These are phyloP conservation scores for Metschnikowia dekortorum DNA, from an alignment of 805 yeast species.

Conservation along the genomic window DNA sequence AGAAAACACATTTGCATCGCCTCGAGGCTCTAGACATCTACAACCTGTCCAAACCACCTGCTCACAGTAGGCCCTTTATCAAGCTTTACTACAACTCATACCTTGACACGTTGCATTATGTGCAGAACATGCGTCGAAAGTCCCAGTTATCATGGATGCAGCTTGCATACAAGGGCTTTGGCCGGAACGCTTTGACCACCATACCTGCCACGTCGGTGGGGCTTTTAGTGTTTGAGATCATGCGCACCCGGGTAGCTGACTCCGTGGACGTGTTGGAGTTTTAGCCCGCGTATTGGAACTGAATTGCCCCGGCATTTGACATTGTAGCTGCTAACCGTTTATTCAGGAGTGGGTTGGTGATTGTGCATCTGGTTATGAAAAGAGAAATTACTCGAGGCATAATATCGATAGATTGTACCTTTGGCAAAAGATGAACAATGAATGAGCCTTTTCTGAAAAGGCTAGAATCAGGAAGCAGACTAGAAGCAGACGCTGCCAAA, in stretches of 20 bases:
- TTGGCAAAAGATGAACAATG: no score
- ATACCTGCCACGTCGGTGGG: slow-evolving; percentile 91
- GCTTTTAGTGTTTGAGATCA: slow-evolving; percentile 74
- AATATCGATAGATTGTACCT: no score
- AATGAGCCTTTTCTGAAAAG: no score
- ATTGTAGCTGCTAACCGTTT: no score
- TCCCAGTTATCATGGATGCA: slow-evolving; percentile 56
- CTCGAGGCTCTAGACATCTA: slow-evolving; percentile 74
- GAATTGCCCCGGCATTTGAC: no score
- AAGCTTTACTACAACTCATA: slow-evolving; percentile 70
- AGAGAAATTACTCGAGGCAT: no score
- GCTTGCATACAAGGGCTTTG: slow-evolving; percentile 77
- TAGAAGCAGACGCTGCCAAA: no score
- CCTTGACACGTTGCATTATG: slow-evolving; percentile 53
- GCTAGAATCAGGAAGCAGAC: no score
- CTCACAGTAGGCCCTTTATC: slow-evolving; percentile 32
- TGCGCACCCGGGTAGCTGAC: slow-evolving; percentile 48
- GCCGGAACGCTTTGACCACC: slow-evolving; percentile 63
- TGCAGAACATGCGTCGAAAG: slow-evolving; percentile 53
- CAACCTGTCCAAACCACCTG: slow-evolving; percentile 26
- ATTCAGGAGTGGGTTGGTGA: no score
- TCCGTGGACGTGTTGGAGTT: slow-evolving; percentile 21
- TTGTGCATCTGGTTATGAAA: background rate
- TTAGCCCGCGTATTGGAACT: background rate
- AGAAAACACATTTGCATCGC: slow-evolving; percentile 71